Base-by-base conservation (phyloP, 805 yeast genomes). In the Pichia ethanolica region DNA sequence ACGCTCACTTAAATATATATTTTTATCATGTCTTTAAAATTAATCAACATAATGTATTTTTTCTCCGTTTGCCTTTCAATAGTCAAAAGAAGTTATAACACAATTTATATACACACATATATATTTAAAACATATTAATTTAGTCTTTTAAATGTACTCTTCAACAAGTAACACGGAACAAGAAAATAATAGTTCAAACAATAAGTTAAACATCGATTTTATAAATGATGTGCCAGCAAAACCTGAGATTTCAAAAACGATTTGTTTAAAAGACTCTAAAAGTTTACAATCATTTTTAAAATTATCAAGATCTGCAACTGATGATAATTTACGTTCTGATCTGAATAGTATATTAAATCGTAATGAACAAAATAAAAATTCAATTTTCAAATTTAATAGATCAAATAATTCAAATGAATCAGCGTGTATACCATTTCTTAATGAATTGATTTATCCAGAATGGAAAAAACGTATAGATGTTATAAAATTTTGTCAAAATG, bases 281-380 rank as follows among this genome's bases (percentile, higher is more conserved):
- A 69, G 72, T 0, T 56, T 73, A 5, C 53, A 70, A 33, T 56
- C 65, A 4, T 73, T 73, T 48, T 53, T 73, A 26, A 56, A 61
- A 25, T 50, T 66, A 0, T 70, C 75, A 3, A 57, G 78, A 52
- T 53, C 53, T 35, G 53, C 64, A 5, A 57, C 70, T 10, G 83
- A 79, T 53, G 83, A 78, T 56, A 71, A 70, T 5, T 56, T 78
- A 0, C 68, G 61, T 36, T 71, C 73, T 38, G 60, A 71, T 38
- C 52, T 78, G 30, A 75, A 77, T 45, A 70, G 72, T 9, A 51
- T 69, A 7, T 51, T 65, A 12, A 67, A 59, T 44, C 67, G 63
- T 39, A 64, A 60, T 42, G 67, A 63, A 33, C 35, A 53, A 26
- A 34, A 40, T 14, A 35, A 50, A 30, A 33, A 46, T 3, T 59